phyloP scores from a whole-genome alignment of 441 rosid species.

The Erodium chrysanthum region DNA sequence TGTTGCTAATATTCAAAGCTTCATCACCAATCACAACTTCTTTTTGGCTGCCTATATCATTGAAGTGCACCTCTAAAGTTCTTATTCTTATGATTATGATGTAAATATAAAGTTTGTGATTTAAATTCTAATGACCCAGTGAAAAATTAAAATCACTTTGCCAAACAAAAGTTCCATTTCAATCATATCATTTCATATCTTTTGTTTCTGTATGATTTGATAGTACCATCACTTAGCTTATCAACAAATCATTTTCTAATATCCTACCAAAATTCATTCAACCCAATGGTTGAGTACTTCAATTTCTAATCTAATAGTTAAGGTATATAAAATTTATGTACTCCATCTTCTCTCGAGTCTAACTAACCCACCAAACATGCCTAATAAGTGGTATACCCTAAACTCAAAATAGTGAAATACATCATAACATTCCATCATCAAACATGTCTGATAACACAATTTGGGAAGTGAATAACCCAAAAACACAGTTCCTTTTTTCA shows the following conservation, averaged over 20 bases:
- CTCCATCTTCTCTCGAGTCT: background rate
- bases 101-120: too few species aligned
- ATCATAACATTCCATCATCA: background rate
- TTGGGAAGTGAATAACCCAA: background rate
- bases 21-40: background rate
- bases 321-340: too few species aligned
- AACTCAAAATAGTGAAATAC: background rate
- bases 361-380: background rate
- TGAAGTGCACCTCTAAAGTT: constrained; percentile 12
- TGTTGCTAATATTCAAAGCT: too few species aligned
- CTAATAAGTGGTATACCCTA: background rate
- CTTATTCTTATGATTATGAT: background rate
- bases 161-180: background rate
- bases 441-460: background rate
- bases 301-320: too few species aligned
- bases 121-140: too few species aligned
- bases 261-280: too few species aligned
- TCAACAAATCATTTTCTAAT: too few species aligned
- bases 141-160: too few species aligned
- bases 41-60: background rate
- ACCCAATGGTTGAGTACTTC: too few species aligned
- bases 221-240: too few species aligned
- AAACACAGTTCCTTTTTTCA: background rate
- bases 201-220: background rate
- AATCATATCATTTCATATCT: background rate